Conservation (phyloP, 495 filamentous ascomycete species). For the Podospora bellae-mahoneyi region DNA sequence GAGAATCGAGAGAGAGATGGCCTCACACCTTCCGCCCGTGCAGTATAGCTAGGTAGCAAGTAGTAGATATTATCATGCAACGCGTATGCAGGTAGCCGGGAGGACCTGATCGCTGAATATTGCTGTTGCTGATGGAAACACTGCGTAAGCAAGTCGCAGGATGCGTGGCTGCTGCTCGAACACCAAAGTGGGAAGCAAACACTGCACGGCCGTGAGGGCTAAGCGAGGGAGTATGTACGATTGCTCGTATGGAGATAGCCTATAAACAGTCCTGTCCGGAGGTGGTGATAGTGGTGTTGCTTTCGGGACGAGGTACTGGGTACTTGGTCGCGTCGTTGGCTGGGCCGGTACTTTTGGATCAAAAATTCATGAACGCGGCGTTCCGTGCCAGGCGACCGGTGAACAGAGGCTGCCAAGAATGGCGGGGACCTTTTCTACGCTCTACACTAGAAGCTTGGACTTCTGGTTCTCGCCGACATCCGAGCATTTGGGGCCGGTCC, state of each 20-base stretch:
- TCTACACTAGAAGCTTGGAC: background rate
- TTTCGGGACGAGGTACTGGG: background rate
- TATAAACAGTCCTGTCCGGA: too few relatives aligned
- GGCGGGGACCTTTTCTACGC: background rate
- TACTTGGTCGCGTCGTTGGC: background rate
- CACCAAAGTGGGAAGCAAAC: background rate
- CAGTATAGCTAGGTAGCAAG: background rate
- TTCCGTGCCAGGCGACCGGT: background rate
- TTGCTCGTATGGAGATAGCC: background rate
- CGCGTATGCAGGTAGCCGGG: constrained; percentile 15
- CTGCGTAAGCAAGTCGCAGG: background rate
- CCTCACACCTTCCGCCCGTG: background rate
- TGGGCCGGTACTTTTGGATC: background rate
- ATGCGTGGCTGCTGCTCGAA: background rate
- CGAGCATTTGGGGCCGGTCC: background rate
- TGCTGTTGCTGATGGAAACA: background rate
- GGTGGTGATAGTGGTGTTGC: background rate
- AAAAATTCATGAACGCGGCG: background rate
- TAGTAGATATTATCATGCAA: background rate
- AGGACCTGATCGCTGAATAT: background rate
- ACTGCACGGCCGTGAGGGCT: background rate
- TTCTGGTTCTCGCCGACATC: constrained; percentile 11
- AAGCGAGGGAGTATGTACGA: background rate
- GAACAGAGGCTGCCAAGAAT: background rate
- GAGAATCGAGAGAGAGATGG: background rate